Evolutionary conservation across 345 rosid species (phyloP).

Genomic region (Gossypium turneri): DNA sequence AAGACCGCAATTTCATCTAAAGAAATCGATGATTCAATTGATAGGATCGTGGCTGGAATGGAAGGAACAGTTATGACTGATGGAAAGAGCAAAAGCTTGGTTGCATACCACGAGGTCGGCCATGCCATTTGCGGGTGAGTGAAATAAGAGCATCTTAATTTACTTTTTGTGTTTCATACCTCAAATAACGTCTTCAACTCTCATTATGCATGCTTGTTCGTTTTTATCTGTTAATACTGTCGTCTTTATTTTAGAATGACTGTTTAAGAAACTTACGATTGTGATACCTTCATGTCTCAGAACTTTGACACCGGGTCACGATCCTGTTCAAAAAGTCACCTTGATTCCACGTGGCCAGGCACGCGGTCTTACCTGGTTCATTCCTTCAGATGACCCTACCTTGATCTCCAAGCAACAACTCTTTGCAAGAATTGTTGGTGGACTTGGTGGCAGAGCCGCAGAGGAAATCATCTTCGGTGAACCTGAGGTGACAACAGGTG

Average conservation of each 20-base stretch:
- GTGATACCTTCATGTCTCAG: conserved; percentile 31
- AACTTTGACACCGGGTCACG: conserved; percentile 95
- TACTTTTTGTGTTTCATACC: background rate
- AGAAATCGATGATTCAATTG: conserved; percentile 95
- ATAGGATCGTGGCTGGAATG: conserved; percentile 98
- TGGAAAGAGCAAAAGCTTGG: conserved; percentile 93
- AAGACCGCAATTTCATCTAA: conserved; percentile 77
- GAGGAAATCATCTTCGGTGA: conserved; percentile 95
- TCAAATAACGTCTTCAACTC: background rate
- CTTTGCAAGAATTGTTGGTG: conserved; percentile 96
- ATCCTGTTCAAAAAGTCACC: conserved; percentile 93
- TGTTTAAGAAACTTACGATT: conserved; percentile 7
- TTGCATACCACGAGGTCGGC: conserved; percentile 97
- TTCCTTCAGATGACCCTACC: conserved; percentile 91
- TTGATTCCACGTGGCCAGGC: conserved; percentile 95
- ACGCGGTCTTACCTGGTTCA: conserved; percentile 96
- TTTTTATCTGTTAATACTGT: background rate
- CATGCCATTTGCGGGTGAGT: conserved; percentile 93
- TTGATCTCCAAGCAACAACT: conserved; percentile 95
- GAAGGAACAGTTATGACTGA: conserved; percentile 99
- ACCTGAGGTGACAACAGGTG: conserved; percentile 96
- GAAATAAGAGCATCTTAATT: conserved; percentile 9
- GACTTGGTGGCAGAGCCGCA: conserved; percentile 96
- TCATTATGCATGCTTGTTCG: background rate
- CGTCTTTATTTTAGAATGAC: background rate